A percentile compares a stretch with the other conserved stretches of the same genome.
Conservation (phyloP, 176 grass and related monocot species). For the Lolium multiflorum region DNA sequence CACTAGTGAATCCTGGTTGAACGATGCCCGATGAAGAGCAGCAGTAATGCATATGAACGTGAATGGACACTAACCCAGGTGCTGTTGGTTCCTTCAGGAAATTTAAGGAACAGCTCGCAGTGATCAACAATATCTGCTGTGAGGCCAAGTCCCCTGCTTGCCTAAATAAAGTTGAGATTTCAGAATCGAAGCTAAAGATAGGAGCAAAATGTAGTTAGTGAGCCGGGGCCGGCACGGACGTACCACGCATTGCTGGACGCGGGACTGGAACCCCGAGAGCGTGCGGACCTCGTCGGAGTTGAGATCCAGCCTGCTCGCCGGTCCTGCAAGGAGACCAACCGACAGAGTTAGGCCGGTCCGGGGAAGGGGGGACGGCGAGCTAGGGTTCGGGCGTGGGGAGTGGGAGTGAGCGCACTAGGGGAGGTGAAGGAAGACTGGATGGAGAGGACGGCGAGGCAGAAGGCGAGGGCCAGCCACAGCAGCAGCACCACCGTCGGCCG, state of each 20-base stretch:
- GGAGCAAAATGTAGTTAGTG: background rate
- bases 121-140: constrained; percentile 80
- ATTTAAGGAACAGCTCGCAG: constrained; percentile 87
- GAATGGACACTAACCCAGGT: constrained; percentile 38
- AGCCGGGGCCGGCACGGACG: background rate
- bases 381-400: constrained; percentile 7
- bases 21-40: background rate
- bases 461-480: constrained; percentile 68
- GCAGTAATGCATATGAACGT: constrained; percentile 40
- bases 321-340: constrained; percentile 23
- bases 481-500: constrained; percentile 73
- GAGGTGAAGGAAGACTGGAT: constrained; percentile 85
- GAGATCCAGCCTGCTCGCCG: constrained; percentile 48
- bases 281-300: constrained; percentile 58
- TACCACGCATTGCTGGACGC: constrained; percentile 91
- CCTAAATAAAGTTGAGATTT: constrained; percentile 59
- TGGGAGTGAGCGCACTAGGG: constrained; percentile 31
- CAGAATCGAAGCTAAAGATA: constrained; percentile 32
- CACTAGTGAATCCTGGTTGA: background rate
- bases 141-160: constrained; percentile 83
- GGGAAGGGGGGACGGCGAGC: background rate
- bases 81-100: constrained; percentile 36
- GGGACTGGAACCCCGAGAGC: constrained; percentile 79
- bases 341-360: background rate
- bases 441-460: constrained; percentile 78